Evolutionary conservation across 2,329 filamentous ascomycete species (phyloP).

Genomic region (Aspergillus brasiliensis): DNA sequence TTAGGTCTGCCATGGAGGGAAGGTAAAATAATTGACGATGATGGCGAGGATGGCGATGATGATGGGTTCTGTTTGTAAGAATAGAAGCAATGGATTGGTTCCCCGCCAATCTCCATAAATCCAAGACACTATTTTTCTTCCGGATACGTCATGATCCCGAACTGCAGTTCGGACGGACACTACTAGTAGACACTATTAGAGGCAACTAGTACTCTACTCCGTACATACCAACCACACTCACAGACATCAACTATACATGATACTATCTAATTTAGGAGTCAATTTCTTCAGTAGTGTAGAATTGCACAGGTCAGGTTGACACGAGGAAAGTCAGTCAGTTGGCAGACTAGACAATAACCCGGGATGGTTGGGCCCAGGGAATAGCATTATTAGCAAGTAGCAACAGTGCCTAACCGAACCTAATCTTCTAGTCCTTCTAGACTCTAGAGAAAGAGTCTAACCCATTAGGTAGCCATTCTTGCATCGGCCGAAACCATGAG

Average conservation of each 20-base stretch:
- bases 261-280: not conserved
- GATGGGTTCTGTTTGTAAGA: not conserved
- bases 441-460: no score
- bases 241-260: not conserved
- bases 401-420: not conserved
- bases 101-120: not conserved
- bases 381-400: no score
- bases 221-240: not conserved
- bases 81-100: not conserved
- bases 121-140: no score
- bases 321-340: not conserved
- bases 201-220: no score
- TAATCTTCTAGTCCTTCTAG: not conserved
- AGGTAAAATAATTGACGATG: not conserved
- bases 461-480: no score
- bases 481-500: no score
- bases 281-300: not conserved
- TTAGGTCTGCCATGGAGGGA: not conserved
- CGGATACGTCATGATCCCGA: not conserved
- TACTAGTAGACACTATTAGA: no score
- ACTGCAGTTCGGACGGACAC: not conserved
- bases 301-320: not conserved
- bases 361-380: not conserved
- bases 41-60: not conserved
- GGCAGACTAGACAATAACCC: not conserved